Percentiles rank a stretch among this genome's conserved stretches.
Evolutionary conservation across 2,329 filamentous ascomycete genomes (phyloP).

Genomic region (Scedosporium aurantiacum): DNA sequence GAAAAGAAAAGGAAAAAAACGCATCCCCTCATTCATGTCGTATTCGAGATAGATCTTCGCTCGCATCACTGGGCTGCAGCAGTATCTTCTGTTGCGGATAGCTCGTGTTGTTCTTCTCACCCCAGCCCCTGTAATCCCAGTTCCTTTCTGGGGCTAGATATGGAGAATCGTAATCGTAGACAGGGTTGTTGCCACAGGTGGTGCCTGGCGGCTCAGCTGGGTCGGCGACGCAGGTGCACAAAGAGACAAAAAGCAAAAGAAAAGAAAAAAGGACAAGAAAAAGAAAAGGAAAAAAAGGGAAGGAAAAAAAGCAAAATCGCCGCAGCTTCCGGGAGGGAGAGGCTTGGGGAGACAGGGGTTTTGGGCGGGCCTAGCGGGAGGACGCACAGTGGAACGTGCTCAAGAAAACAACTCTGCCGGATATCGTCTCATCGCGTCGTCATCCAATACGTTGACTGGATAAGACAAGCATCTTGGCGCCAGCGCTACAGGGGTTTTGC

Average conservation of each 20-base stretch:
- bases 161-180: too few relatives aligned
- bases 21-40: neutral
- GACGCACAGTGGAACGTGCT: neutral
- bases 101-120: too few relatives aligned
- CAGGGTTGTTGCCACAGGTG: too few relatives aligned
- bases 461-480: neutral
- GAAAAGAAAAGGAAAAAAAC: neutral
- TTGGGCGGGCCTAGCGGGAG: neutral
- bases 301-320: neutral
- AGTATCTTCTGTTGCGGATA: too few relatives aligned
- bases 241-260: too few relatives aligned
- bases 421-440: conserved; percentile 1
- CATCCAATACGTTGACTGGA: neutral
- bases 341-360: too few relatives aligned
- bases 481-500: neutral
- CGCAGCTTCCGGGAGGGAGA: neutral
- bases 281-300: neutral
- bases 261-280: too few relatives aligned
- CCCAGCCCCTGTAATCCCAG: too few relatives aligned
- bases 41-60: neutral
- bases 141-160: too few relatives aligned
- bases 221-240: too few relatives aligned
- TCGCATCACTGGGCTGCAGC: neutral
- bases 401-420: neutral
- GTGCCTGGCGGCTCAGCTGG: too few relatives aligned